These are phyloP conservation scores for Komagataella ulmi DNA, from an alignment of 805 yeast genomes.

Conservation along the genomic window DNA sequence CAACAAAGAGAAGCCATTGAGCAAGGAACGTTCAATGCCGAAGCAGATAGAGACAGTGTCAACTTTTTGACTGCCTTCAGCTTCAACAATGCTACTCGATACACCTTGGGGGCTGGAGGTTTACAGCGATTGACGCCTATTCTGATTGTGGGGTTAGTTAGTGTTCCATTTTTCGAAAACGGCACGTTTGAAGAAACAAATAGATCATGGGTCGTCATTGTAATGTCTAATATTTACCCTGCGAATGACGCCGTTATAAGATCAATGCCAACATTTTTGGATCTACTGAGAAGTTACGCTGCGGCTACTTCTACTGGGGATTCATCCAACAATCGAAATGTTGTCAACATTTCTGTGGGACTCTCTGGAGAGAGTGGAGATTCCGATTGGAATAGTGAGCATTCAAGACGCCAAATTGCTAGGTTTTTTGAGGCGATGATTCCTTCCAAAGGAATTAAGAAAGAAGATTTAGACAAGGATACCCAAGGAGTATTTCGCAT, in stretches of 20 bases:
- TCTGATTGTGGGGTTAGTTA: constrained; percentile 17
- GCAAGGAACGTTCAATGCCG: neutral
- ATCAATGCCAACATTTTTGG: constrained; percentile 21
- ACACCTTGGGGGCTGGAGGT: constrained; percentile 7
- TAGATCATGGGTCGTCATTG: constrained; percentile 49
- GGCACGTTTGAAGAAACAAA: constrained; percentile 4
- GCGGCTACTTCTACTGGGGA: neutral
- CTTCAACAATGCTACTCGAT: constrained; percentile 13
- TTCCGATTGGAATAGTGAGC: neutral
- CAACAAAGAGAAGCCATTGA: neutral
- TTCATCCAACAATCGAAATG: neutral
- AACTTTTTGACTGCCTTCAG: constrained; percentile 30
- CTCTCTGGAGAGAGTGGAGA: neutral
- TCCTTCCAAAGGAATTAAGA: neutral
- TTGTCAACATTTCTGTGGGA: neutral
- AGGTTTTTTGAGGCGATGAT: neutral
- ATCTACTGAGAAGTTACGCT: constrained; percentile 6
- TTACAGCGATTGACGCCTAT: constrained; percentile 14
- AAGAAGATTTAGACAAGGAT: neutral
- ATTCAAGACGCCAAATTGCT: neutral
- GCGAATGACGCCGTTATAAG: constrained; percentile 24
- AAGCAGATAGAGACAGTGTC: constrained; percentile 8
- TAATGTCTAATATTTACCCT: constrained; percentile 43
- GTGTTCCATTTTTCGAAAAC: constrained; percentile 10
- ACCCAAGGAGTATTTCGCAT: neutral